phyloP scores from a whole-genome alignment of 768 basidiomycete genomes.

The Mycena rebaudengoi region DNA sequence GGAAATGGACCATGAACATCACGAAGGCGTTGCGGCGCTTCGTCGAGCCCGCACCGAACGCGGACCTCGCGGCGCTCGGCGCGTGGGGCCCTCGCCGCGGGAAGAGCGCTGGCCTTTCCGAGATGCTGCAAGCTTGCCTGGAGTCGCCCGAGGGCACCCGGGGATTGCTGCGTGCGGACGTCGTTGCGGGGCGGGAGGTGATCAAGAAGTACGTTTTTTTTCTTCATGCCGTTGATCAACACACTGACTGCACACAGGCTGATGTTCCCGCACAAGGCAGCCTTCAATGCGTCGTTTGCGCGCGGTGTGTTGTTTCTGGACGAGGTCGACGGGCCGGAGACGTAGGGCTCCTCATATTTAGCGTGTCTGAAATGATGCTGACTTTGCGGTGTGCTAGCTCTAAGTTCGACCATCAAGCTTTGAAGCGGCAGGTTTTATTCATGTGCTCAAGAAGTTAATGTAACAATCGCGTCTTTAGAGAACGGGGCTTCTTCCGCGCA shows the following conservation, averaged over 20 bases:
- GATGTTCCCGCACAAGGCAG: constrained; percentile 16
- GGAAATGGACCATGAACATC: not conserved
- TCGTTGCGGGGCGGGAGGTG: constrained; percentile 15
- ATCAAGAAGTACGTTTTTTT: constrained; percentile 11
- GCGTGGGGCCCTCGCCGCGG: no score
- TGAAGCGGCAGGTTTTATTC: not conserved
- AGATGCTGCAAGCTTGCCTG: constrained; percentile 16
- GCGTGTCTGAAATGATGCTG: not conserved
- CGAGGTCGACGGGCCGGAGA: not conserved
- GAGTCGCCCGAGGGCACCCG: not conserved
- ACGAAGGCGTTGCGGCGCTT: constrained; percentile 15
- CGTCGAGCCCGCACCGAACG: not conserved
- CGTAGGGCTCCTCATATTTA: not conserved
- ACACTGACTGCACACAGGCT: constrained; percentile 1
- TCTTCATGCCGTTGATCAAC: not conserved
- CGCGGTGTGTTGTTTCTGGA: constrained; percentile 24
- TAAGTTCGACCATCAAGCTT: not conserved
- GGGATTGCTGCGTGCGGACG: constrained; percentile 17
- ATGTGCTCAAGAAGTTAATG: not conserved
- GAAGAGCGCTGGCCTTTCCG: not conserved
- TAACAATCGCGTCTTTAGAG: not conserved
- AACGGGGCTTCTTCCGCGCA: constrained; percentile 8
- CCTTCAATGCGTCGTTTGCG: constrained; percentile 20
- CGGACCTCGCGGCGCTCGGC: constrained; percentile 2
- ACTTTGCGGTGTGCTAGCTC: not conserved